These are phyloP conservation scores for Pseudodiploospora longispora DNA, from an alignment of 2,329 filamentous ascomycete species.

Conservation along the genomic window DNA sequence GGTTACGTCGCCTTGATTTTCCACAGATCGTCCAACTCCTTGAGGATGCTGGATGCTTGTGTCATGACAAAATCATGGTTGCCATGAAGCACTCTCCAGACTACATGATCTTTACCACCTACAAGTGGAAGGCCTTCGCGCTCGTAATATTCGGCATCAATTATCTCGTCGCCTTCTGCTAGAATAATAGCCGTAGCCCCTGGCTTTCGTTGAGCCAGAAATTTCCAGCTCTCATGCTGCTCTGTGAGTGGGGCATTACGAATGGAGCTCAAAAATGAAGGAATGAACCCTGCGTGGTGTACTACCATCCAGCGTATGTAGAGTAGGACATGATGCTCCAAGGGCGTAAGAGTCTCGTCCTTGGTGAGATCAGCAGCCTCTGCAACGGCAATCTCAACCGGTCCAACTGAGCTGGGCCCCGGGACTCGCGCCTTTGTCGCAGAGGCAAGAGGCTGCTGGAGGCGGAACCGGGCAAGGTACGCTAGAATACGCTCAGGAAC, in stretches of 20 bases:
- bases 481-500: slow-evolving; percentile 45
- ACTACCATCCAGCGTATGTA: slow-evolving; percentile 52
- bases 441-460: slow-evolving; percentile 42
- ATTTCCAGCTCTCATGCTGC: slow-evolving; percentile 43
- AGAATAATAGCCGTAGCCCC: slow-evolving; percentile 44
- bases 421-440: slow-evolving; percentile 18
- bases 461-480: slow-evolving; percentile 37
- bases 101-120: slow-evolving; percentile 40
- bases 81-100: slow-evolving; percentile 44
- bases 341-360: slow-evolving; percentile 20
- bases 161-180: slow-evolving; percentile 42
- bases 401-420: slow-evolving; percentile 10
- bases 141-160: slow-evolving; percentile 42
- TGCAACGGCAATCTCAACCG: slow-evolving; percentile 33
- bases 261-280: slow-evolving; percentile 51
- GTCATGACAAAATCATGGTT: slow-evolving; percentile 58
- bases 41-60: slow-evolving; percentile 35
- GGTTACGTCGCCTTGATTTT: slow-evolving; percentile 10
- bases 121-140: slow-evolving; percentile 42
- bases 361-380: slow-evolving; percentile 28
- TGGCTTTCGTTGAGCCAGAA: slow-evolving; percentile 32
- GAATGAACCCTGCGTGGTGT: slow-evolving; percentile 50
- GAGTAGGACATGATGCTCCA: slow-evolving; percentile 39
- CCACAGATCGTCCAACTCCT: slow-evolving; percentile 42
- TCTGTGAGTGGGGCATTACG: slow-evolving; percentile 44